Conservation (phyloP, 805 yeast species). For the Saccharomycopsis vini region DNA sequence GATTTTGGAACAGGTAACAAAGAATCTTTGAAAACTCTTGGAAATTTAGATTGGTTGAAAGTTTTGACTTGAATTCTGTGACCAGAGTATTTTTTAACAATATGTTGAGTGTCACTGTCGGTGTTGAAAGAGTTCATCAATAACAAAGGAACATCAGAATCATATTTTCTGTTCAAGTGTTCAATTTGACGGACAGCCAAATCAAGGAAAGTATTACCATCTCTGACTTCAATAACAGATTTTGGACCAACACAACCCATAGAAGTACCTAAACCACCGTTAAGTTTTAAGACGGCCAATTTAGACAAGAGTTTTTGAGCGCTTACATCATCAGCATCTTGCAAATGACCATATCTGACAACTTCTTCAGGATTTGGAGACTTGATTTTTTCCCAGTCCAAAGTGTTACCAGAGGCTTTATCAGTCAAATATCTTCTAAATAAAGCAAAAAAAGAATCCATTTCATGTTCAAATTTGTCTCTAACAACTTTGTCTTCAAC, state of each 20-base stretch:
- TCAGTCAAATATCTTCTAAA: conserved; percentile 88
- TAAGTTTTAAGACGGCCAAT: conserved; percentile 89
- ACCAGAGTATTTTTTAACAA: conserved; percentile 93
- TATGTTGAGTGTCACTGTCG: conserved; percentile 87
- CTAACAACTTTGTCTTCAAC: conserved; percentile 38
- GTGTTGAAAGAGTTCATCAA: conserved; percentile 99
- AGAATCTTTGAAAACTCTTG: conserved; percentile 93
- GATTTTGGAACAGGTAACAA: conserved; percentile 85
- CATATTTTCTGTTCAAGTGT: conserved; percentile 81
- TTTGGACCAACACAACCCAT: conserved; percentile 99
- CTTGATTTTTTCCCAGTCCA: conserved; percentile 93
- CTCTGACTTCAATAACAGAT: conserved; percentile 96
- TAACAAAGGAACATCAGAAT: conserved; percentile 88
- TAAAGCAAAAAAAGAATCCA: conserved; percentile 89
- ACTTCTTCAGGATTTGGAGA: conserved; percentile 89
- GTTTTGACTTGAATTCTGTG: conserved; percentile 92
- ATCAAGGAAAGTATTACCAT: conserved; percentile 94
- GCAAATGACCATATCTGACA: conserved; percentile 57
- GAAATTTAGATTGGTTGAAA: conserved; percentile 96
- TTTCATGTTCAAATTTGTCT: conserved; percentile 69
- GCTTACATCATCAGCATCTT: conserved; percentile 29
- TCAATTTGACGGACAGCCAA: conserved; percentile 95
- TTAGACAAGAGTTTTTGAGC: conserved; percentile 52
- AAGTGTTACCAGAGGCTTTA: conserved; percentile 73
- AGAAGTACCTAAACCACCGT: conserved; percentile 98